Conservation (phyloP, 75 land plant species). For the Sequoia sempervirens region DNA sequence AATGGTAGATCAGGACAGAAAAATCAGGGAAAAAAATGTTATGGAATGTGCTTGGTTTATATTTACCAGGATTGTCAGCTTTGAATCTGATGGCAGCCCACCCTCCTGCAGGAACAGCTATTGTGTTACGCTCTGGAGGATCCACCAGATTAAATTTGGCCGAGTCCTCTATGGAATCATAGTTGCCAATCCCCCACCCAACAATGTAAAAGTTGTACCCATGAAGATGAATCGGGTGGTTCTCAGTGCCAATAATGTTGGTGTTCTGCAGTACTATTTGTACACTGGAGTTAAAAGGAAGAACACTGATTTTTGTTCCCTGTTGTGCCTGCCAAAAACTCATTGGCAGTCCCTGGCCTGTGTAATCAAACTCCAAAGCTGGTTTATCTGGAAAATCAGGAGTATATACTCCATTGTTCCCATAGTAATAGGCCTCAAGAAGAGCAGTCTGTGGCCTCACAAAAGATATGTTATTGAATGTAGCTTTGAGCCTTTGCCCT, state of each 20-base stretch:
- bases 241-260: constrained; percentile 15
- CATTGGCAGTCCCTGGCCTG: background rate
- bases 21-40: too few relatives aligned
- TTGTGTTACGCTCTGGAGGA: too few relatives aligned
- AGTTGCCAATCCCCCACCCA: too few relatives aligned
- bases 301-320: constrained; percentile 12
- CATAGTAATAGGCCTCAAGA: constrained; percentile 24
- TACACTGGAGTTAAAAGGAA: constrained; percentile 20
- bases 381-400: constrained; percentile 14
- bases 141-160: too few relatives aligned
- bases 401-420: constrained; percentile 17
- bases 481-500: constrained; percentile 24
- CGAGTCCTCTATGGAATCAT: too few relatives aligned
- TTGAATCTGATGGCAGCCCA: too few relatives aligned
- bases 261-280: constrained; percentile 36
- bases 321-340: background rate
- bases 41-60: too few relatives aligned
- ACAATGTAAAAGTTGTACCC: constrained; percentile 37
- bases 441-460: constrained; percentile 14
- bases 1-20: too few relatives aligned
- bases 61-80: too few relatives aligned
- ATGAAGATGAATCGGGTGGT: constrained; percentile 38
- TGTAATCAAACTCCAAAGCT: constrained; percentile 16
- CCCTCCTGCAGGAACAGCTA: too few relatives aligned
- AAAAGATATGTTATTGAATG: constrained; percentile 54